A percentile compares a stretch with the other conserved stretches of the same genome.
Conservation (phyloP, 345 rosid species). For the Aquilaria malaccensis region DNA sequence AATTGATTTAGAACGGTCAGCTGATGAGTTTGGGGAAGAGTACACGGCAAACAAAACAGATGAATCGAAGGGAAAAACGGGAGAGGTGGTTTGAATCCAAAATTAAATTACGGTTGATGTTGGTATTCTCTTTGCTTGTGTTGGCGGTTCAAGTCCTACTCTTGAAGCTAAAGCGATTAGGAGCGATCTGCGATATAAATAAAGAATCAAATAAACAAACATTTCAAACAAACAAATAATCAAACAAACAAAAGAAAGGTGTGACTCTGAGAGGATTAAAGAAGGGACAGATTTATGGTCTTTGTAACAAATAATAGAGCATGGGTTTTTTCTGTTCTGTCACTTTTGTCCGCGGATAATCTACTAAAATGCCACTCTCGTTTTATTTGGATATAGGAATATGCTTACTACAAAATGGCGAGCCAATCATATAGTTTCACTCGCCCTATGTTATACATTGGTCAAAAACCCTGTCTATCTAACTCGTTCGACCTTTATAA, state of each 20-base stretch:
- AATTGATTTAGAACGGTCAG: neutral
- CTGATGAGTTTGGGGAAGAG: constrained; percentile 7
- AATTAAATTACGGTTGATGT: neutral
- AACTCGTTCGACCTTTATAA: too few relatives aligned
- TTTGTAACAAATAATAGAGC: too few relatives aligned
- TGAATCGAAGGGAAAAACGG: constrained; percentile 6
- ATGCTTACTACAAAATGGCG: too few relatives aligned
- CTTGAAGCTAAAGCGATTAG: constrained; percentile 29
- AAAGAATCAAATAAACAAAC: too few relatives aligned
- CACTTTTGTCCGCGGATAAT: too few relatives aligned
- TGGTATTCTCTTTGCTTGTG: constrained; percentile 11
- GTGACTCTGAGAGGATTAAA: neutral
- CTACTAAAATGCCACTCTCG: neutral
- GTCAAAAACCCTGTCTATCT: too few relatives aligned
- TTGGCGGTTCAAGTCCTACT: constrained; percentile 18
- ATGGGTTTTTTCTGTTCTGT: neutral
- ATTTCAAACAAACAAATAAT: neutral
- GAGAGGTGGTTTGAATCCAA: neutral
- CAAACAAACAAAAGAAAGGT: too few relatives aligned
- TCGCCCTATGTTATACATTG: too few relatives aligned
- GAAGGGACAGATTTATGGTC: neutral
- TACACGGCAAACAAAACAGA: constrained; percentile 16
- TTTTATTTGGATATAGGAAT: too few relatives aligned
- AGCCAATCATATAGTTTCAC: too few relatives aligned
- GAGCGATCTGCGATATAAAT: too few relatives aligned